Evolutionary conservation across 106 monocot species (phyloP).

Genomic region (Triglochin maritima): DNA sequence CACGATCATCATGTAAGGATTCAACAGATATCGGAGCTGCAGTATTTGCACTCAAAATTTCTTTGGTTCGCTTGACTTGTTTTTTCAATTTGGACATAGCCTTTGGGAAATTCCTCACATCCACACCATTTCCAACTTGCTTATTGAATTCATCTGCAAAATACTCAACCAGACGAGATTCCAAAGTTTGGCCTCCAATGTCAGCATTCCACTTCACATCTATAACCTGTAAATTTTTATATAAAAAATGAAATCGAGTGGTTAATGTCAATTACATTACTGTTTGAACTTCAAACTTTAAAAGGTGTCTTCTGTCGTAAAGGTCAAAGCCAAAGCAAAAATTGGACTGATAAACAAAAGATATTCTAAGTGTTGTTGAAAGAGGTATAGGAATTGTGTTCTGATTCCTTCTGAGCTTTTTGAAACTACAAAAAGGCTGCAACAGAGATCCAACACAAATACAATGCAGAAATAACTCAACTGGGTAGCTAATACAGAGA

Average conservation of each 20-base stretch:
- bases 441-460: too few species aligned
- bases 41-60: slow-evolving; percentile 97
- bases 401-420: too few species aligned
- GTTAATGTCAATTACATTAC: background rate
- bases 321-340: too few species aligned
- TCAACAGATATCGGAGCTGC: slow-evolving; percentile 91
- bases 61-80: slow-evolving; percentile 94
- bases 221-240: slow-evolving; percentile 48
- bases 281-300: too few species aligned
- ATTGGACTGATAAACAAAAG: too few species aligned
- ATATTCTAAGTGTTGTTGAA: too few species aligned
- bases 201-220: slow-evolving; percentile 90
- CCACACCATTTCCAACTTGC: slow-evolving; percentile 67
- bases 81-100: slow-evolving; percentile 99
- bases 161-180: slow-evolving; percentile 68
- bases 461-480: too few species aligned
- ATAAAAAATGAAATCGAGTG: background rate
- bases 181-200: slow-evolving; percentile 91
- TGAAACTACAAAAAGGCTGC: too few species aligned
- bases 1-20: slow-evolving; percentile 80
- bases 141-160: slow-evolving; percentile 97
- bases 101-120: slow-evolving; percentile 80
- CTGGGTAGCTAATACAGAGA: too few species aligned
- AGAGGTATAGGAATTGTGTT: too few species aligned
- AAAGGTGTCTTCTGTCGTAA: too few species aligned